Evolutionary conservation across 2,329 filamentous ascomycete species (phyloP), one percentile per base, ranked within the genome.

Genomic region (Botrytis deweyae): DNA sequence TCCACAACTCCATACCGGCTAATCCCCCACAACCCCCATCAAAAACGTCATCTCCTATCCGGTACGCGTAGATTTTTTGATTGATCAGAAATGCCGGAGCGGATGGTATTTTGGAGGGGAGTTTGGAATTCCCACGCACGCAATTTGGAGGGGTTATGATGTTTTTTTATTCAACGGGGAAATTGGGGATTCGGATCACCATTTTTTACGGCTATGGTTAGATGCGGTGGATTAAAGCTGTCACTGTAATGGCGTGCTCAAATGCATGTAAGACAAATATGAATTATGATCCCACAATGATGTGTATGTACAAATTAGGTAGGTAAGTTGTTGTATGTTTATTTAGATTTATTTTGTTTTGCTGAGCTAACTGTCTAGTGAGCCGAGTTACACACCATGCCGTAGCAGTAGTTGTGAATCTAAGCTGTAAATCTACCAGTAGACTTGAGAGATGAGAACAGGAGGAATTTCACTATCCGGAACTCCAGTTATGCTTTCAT

Each of bases 141-240:
- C 65, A 68, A 68, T 68, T 8, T 68, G 49, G 65, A 68, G 65
- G 65, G 65, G 49, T 58, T 68, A 68, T 68, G 65, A 38, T 68
- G 65, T 58, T 68, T 67, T 67, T 58, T 40, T 29, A 38, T 38
- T 52, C n/a, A 63, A 42, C 36, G 14, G 22, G 49, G 22, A 16
- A 55, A 22, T 67, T 25, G 64, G 14, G 7, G 6, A 25, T n/a
- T 42, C 22, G 36, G 36, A n/a, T 62, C 36, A 62, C 25, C 36
- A 40, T 25, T n/a, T 62, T 29, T 58, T 58, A 58, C 52, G 3
- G 52, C 52, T 64, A 29, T 14, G 63, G 29, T 66, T 66, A 38
- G 29, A 66, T 66, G 44, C 44, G 64, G 64, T 49, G 22, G 18
- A n/a, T 38, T 38, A 29, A 18, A 68, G 36, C 65, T 55, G 16